Evolutionary conservation across 441 rosid species (phyloP).

Genomic region (Brassica balearica): DNA sequence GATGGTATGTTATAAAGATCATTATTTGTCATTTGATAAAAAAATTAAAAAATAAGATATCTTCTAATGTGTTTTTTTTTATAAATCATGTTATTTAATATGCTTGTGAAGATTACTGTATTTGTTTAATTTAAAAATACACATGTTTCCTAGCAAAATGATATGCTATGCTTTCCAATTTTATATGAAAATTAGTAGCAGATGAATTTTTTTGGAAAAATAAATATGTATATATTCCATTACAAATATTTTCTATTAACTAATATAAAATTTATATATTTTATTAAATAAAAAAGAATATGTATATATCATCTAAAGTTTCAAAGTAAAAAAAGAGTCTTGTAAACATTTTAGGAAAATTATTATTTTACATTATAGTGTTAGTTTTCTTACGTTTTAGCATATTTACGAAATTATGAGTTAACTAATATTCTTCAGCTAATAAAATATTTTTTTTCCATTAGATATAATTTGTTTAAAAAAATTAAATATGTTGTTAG

Average conservation of each 20-base stretch:
- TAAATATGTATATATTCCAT: not conserved
- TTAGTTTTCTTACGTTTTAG: not conserved
- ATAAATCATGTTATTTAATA: too few species aligned
- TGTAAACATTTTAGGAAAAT: not conserved
- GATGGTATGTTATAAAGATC: not conserved
- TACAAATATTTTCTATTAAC: not conserved
- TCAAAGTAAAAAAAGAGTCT: not conserved
- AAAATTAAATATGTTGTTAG: not conserved
- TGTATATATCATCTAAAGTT: not conserved
- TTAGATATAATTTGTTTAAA: not conserved
- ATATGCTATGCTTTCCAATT: too few species aligned
- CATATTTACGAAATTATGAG: too few species aligned
- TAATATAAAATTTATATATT: too few species aligned
- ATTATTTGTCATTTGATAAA: not conserved
- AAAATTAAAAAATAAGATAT: too few species aligned
- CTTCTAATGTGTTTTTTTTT: too few species aligned
- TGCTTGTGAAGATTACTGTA: not conserved
- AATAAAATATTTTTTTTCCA: not conserved
- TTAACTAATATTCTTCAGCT: not conserved
- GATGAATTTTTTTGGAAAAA: not conserved
- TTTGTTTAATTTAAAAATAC: too few species aligned
- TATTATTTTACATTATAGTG: not conserved
- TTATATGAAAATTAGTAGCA: not conserved
- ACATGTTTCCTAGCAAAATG: too few species aligned
- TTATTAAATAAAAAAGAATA: not conserved